Percentiles rank a stretch among this genome's conserved stretches.
phyloP scores from a whole-genome alignment of 129 eudicot genomes.

The Logfia minima region DNA sequence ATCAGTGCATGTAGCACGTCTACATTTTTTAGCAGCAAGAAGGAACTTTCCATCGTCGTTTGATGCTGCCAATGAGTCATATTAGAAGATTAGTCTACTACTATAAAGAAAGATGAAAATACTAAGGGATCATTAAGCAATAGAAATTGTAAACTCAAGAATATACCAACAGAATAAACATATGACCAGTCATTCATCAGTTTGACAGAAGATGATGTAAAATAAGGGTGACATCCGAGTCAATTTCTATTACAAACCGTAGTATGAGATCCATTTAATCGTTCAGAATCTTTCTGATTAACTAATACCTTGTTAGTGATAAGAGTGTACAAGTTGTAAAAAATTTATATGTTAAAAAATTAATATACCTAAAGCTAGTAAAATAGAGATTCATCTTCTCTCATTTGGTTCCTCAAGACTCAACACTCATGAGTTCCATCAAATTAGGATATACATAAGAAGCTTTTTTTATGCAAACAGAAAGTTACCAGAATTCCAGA shows the following conservation, averaged over 20 bases:
- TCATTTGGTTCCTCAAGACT: neutral
- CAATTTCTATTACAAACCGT: neutral
- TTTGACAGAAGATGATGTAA: neutral
- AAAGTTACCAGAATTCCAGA: too few relatives aligned
- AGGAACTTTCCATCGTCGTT: constrained; percentile 83
- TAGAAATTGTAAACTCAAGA: neutral
- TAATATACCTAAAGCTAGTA: neutral
- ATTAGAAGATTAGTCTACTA: neutral
- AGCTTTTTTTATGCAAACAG: too few relatives aligned
- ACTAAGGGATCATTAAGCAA: neutral
- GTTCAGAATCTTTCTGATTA: neutral
- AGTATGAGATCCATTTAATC: too few relatives aligned
- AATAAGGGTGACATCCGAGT: neutral
- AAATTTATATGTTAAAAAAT: neutral
- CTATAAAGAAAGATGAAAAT: neutral
- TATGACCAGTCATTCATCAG: neutral
- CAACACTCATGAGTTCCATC: too few relatives aligned
- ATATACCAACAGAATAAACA: neutral
- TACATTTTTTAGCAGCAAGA: constrained; percentile 76
- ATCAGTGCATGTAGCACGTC: constrained; percentile 87
- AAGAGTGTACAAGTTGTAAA: neutral
- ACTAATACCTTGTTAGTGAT: neutral
- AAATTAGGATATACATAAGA: too few relatives aligned
- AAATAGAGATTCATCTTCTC: neutral
- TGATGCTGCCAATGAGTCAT: constrained; percentile 44